Evolutionary conservation across 2,329 filamentous ascomycete species (phyloP).

Genomic region (Cadophora luteo-olivacea): DNA sequence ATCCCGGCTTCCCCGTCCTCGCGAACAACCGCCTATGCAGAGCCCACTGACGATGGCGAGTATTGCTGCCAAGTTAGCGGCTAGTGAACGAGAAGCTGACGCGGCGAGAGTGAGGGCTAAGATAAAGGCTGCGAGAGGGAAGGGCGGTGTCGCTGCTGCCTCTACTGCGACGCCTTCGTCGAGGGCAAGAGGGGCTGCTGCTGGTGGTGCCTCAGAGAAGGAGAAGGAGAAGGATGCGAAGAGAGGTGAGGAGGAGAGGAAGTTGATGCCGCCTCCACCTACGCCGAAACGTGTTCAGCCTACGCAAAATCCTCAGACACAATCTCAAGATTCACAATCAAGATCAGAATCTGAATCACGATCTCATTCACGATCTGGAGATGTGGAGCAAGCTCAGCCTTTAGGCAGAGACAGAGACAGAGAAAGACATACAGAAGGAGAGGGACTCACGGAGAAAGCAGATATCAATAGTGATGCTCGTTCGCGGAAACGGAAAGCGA

Average conservation of each 20-base stretch:
- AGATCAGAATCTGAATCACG: background rate
- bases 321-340: background rate
- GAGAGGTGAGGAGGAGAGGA: constrained; percentile 28
- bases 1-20: constrained; percentile 41
- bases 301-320: background rate
- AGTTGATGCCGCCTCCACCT: constrained; percentile 44
- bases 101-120: constrained; percentile 68
- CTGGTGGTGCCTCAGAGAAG: background rate
- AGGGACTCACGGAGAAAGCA: no score
- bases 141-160: constrained; percentile 40
- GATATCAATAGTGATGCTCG: constrained; percentile 1
- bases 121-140: constrained; percentile 60
- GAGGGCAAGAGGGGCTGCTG: background rate
- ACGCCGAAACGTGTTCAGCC: constrained; percentile 16
- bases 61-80: constrained; percentile 68
- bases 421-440: background rate
- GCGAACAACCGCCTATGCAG: constrained; percentile 50
- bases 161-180: constrained; percentile 1
- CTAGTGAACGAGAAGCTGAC: constrained; percentile 68
- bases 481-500: constrained; percentile 51
- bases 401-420: no score
- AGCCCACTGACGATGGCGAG: constrained; percentile 66
- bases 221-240: background rate
- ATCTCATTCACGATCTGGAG: no score
- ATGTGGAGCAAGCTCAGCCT: no score